Conservation (phyloP, 148 eudicot genomes). For the Rhododendron simsii region DNA sequence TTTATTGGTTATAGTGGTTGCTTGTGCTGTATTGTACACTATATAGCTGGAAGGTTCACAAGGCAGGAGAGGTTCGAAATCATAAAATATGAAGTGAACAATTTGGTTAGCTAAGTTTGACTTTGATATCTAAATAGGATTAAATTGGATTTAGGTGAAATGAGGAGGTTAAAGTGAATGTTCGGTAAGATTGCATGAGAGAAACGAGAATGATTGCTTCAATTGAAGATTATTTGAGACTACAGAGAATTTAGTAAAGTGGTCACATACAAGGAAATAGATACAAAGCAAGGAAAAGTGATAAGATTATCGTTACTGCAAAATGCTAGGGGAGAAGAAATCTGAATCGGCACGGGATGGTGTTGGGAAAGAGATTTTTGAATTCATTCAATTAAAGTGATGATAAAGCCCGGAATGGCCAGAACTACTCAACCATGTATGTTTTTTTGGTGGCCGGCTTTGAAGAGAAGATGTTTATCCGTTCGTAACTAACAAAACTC, state of each 20-base stretch:
- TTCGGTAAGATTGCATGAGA: neutral
- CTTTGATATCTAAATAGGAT: neutral
- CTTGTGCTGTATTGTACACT: neutral
- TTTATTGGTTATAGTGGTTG: neutral
- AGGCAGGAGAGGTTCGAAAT: neutral
- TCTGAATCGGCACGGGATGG: neutral
- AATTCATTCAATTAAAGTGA: neutral
- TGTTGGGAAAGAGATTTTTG: neutral
- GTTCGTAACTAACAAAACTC: neutral
- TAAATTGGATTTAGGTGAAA: neutral
- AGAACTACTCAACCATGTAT: neutral
- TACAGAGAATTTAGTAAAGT: neutral
- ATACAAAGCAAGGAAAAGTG: neutral
- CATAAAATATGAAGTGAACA: neutral
- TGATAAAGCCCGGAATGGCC: neutral
- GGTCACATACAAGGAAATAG: neutral
- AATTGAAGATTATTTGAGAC: neutral
- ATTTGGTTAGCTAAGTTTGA: neutral
- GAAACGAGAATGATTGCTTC: neutral
- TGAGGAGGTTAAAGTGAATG: neutral
- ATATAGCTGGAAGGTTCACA: neutral
- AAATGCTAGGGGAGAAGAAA: neutral
- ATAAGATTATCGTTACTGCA: neutral
- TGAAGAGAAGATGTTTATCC: neutral
- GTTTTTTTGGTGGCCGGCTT: neutral